Evolutionary conservation across 2,329 filamentous ascomycete genomes (phyloP).

Genomic region (Talaromyces piceae): DNA sequence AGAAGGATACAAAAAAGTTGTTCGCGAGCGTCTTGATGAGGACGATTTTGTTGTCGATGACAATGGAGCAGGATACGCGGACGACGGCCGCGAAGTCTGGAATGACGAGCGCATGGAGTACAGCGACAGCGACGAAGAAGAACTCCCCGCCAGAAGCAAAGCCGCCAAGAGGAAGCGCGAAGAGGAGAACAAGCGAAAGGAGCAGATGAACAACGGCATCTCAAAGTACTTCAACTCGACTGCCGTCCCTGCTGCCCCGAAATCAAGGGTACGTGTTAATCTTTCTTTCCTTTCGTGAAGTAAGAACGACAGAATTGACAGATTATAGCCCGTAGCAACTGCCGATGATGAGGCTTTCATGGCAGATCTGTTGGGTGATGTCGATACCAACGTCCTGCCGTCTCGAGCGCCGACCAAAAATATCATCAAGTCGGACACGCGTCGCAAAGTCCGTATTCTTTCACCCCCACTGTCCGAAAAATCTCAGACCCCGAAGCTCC

Average conservation of each 20-base stretch:
- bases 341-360: slow-evolving; percentile 88
- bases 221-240: slow-evolving; percentile 90
- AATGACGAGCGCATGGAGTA: slow-evolving; percentile 53
- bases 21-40: slow-evolving; percentile 77
- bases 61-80: slow-evolving; percentile 92
- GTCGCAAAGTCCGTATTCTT: slow-evolving; percentile 69
- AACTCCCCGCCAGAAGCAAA: slow-evolving; percentile 57
- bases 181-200: slow-evolving; percentile 75
- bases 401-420: slow-evolving; percentile 50
- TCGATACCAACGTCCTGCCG: slow-evolving; percentile 67
- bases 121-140: slow-evolving; percentile 55
- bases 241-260: slow-evolving; percentile 53
- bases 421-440: slow-evolving; percentile 64
- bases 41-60: slow-evolving; percentile 99
- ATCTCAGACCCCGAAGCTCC: slow-evolving; percentile 43
- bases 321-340: slow-evolving; percentile 60
- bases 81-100: slow-evolving; percentile 93
- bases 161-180: slow-evolving; percentile 76
- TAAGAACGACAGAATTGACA: background rate
- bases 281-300: background rate
- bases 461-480: slow-evolving; percentile 62
- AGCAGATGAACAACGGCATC: slow-evolving; percentile 85
- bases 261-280: slow-evolving; percentile 61
- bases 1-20: slow-evolving; percentile 93
- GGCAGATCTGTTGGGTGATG: slow-evolving; percentile 73